These are phyloP conservation scores for Metschnikowia borealis DNA, from an alignment of 805 yeast species.

Conservation along the genomic window DNA sequence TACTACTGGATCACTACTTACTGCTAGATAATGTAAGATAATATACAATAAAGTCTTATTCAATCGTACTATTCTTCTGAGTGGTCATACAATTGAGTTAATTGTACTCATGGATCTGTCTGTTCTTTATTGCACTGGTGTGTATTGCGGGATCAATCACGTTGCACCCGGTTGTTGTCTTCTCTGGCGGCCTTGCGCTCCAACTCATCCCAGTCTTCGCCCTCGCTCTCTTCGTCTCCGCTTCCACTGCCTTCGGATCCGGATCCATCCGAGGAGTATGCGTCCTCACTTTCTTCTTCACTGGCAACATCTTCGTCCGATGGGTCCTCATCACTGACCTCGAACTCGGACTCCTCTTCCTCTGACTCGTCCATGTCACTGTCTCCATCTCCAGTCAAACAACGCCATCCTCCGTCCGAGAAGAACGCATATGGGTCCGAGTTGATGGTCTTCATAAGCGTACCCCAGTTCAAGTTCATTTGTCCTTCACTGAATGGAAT, in stretches of 20 bases:
- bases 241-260: constrained; percentile 31
- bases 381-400: constrained; percentile 85
- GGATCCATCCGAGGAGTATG: constrained; percentile 36
- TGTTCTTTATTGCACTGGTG: not conserved
- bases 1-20: too few relatives aligned
- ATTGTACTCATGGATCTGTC: not conserved
- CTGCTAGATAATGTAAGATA: too few relatives aligned
- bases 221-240: constrained; percentile 33
- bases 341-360: constrained; percentile 69
- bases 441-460: constrained; percentile 89
- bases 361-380: constrained; percentile 61
- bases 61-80: too few relatives aligned
- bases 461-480: constrained; percentile 91
- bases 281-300: constrained; percentile 43
- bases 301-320: constrained; percentile 59
- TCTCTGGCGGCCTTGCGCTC: constrained; percentile 54
- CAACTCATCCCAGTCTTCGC: constrained; percentile 60
- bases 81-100: not conserved
- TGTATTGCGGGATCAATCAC: constrained; percentile 8
- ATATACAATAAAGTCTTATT: too few relatives aligned
- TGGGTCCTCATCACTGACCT: constrained; percentile 57
- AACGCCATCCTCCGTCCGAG: constrained; percentile 92
- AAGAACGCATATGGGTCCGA: constrained; percentile 95
- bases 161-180: constrained; percentile 27
- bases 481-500: constrained; percentile 93